Evolutionary conservation across 2,329 filamentous ascomycete genomes (phyloP).

Genomic region (Talaromyces pinophilus): DNA sequence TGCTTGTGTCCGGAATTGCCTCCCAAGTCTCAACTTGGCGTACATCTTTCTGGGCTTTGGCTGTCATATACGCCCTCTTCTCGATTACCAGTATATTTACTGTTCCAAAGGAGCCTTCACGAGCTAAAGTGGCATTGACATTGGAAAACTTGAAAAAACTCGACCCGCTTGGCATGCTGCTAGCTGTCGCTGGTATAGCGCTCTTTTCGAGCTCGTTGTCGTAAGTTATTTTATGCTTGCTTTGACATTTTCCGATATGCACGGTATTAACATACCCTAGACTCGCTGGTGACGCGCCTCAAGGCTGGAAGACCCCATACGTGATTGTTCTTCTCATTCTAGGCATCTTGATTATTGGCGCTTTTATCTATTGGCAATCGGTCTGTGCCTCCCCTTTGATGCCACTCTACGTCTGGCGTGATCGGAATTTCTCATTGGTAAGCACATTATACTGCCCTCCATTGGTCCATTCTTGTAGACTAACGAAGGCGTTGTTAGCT

Average conservation of each 20-base stretch:
- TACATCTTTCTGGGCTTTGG: slow-evolving; percentile 62
- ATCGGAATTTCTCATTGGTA: slow-evolving; percentile 65
- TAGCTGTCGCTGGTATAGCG: slow-evolving; percentile 66
- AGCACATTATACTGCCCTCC: slow-evolving; percentile 25
- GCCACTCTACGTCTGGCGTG: slow-evolving; percentile 58
- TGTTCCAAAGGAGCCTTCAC: slow-evolving; percentile 57
- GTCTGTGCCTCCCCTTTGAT: slow-evolving; percentile 54
- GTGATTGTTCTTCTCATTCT: slow-evolving; percentile 64
- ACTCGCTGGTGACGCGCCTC: slow-evolving; percentile 55
- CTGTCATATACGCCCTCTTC: slow-evolving; percentile 64
- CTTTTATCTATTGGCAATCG: slow-evolving; percentile 65
- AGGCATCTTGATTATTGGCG: slow-evolving; percentile 57
- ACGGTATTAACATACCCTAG: slow-evolving; percentile 28
- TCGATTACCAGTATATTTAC: slow-evolving; percentile 61
- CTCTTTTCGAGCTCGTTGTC: slow-evolving; percentile 64
- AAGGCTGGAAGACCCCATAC: slow-evolving; percentile 64
- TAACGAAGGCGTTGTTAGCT: slow-evolving; percentile 41
- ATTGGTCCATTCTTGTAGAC: background rate
- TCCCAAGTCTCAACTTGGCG: slow-evolving; percentile 65
- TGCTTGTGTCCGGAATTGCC: slow-evolving; percentile 63
- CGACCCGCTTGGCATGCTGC: slow-evolving; percentile 61
- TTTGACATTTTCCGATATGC: background rate
- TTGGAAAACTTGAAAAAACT: slow-evolving; percentile 57
- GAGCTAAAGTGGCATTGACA: slow-evolving; percentile 48
- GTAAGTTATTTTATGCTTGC: slow-evolving; percentile 33